phyloP scores from a whole-genome alignment of 352 stramenopile genomes.

The Peronospora farinosa region DNA sequence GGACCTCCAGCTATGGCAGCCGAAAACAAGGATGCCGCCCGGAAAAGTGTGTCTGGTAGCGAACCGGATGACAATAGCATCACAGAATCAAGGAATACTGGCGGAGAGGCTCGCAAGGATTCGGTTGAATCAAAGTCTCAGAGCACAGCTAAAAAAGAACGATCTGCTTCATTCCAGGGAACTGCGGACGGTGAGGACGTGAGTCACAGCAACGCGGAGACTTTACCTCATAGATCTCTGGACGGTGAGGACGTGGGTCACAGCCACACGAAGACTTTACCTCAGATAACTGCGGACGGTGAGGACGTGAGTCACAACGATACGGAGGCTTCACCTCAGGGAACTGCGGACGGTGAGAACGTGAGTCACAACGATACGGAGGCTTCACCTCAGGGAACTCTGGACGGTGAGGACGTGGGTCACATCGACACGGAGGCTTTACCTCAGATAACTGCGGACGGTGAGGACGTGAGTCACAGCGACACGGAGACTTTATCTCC shows the following conservation, averaged over 20 bases:
- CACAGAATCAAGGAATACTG: slow-evolving; percentile 3
- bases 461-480: not conserved
- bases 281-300: slow-evolving; percentile 1
- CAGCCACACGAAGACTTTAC: slow-evolving; percentile 5
- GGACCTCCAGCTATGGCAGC: slow-evolving; percentile 6
- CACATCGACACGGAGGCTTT: slow-evolving; percentile 5
- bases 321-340: slow-evolving; percentile 6
- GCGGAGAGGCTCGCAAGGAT: slow-evolving; percentile 2
- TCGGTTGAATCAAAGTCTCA: not conserved
- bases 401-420: not conserved
- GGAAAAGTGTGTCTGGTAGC: slow-evolving; percentile 13
- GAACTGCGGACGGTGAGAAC: not conserved
- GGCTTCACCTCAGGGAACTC: slow-evolving; percentile 3
- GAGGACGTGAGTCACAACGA: not conserved
- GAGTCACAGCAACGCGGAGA: slow-evolving; percentile 4
- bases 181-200: not conserved
- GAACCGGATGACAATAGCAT: not conserved
- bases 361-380: slow-evolving; percentile 1
- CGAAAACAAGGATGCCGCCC: slow-evolving; percentile 16
- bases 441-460: slow-evolving; percentile 3
- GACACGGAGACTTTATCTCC: slow-evolving; percentile 10
- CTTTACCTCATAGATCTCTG: slow-evolving; percentile 4
- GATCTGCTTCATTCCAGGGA: not conserved
- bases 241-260: not conserved
- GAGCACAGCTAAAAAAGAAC: slow-evolving; percentile 5